Base-by-base conservation (phyloP, 2,329 filamentous ascomycete species). In the Hirsutella thompsonii region DNA sequence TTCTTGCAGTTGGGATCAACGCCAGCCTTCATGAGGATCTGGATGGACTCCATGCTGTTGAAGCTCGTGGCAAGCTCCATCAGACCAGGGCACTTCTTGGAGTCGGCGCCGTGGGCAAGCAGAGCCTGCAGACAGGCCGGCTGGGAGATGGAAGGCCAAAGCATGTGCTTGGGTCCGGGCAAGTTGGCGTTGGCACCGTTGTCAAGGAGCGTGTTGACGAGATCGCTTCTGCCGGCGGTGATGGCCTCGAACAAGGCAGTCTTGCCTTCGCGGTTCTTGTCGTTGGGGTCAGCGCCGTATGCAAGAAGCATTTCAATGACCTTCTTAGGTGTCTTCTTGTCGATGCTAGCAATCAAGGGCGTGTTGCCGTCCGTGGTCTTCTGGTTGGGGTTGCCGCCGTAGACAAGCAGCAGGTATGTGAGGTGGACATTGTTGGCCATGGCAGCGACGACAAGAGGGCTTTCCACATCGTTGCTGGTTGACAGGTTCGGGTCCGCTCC, bases 121-220 rank as follows among this genome's bases (percentile, higher is more conserved):
- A 84, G 63, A 2, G 79, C 56, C 49, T 74, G 66, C 26, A 83
- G 60, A 44, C 73, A 78, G 8, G 64, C 58, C 0, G 77, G 64
- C 39, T 79, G 68, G 56, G 77, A 74, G 0, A 70, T 72, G 0
- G 78, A 67, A 2, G 77, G 76, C 79, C 79, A 80, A 20, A 84
- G 66, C 58, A 79, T 72, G 59, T 83, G 75, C 56, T 82, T 81
- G 10, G 79, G 78, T 1, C 76, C 79, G 2, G 80, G 80, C 5
- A 83, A 62, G 53, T 85, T 84, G 8, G 79, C 71, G 49, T 83
- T 72, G 2, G 80, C 81, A 3, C 72, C 70, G 41, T 78, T 68
- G 39, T 81, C 59, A 3, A 69, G 52, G 23, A 69, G 58, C 2
- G 53, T 55, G 8, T 58, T 64, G 44, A 80, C 70, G 1, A 81